Conservation (phyloP, 169 alveolate genomes). For the Neospora caninum region DNA sequence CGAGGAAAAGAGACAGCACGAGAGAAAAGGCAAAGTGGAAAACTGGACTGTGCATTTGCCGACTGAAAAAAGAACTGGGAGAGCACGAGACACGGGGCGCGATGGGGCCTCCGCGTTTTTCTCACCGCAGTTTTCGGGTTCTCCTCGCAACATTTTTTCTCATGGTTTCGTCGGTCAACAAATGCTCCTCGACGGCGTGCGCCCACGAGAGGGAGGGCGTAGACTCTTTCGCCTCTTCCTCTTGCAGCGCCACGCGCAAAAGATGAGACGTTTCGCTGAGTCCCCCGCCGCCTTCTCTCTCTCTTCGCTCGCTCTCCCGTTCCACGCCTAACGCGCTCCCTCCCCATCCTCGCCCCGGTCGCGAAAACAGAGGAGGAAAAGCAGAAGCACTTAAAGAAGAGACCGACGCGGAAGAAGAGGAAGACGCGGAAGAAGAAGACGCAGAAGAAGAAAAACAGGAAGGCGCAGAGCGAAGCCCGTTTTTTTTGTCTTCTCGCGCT, state of each 20-base stretch:
- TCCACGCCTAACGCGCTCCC: neutral
- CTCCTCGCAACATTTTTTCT: conserved; percentile 10
- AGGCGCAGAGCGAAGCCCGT: neutral
- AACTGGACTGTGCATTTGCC: neutral
- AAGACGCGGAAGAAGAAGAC: neutral
- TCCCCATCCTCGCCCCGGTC: conserved; percentile 6
- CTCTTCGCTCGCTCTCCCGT: neutral
- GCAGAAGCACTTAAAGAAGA: neutral
- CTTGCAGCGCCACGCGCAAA: neutral
- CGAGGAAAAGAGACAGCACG: neutral
- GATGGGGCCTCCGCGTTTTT: no score
- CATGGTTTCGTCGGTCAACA: neutral
- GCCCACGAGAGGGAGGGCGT: neutral
- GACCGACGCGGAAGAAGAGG: neutral
- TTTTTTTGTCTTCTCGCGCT: neutral
- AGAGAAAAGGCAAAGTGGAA: neutral
- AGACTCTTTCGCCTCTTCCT: neutral
- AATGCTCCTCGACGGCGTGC: neutral
- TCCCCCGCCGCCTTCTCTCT: neutral
- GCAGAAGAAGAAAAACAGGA: neutral
- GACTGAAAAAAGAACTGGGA: neutral
- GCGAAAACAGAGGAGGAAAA: neutral
- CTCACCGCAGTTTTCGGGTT: conserved; percentile 16
- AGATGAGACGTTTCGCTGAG: neutral
- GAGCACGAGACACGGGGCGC: neutral